These are phyloP conservation scores for Alloteropsis angusta DNA, from an alignment of 202 grass and related monocot species.

Conservation along the genomic window DNA sequence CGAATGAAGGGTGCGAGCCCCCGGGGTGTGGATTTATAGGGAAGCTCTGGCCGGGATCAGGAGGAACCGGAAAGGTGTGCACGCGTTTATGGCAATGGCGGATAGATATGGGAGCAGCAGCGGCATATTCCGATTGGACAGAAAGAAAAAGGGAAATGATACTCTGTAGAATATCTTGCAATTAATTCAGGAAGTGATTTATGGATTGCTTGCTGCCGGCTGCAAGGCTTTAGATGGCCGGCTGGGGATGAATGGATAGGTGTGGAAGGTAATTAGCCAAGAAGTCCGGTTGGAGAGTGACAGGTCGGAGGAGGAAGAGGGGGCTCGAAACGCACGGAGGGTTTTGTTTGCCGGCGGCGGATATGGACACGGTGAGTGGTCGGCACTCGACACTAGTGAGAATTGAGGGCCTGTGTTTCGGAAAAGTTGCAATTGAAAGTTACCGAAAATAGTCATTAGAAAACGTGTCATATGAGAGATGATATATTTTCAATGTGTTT, in stretches of 20 bases:
- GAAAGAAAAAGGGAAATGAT: not conserved
- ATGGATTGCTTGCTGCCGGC: constrained; percentile 13
- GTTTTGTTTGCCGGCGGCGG: no score
- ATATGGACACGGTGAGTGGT: no score
- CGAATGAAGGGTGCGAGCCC: not conserved
- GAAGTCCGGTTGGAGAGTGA: constrained; percentile 7
- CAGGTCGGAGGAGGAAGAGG: not conserved
- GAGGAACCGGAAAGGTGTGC: not conserved
- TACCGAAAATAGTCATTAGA: no score
- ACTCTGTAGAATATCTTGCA: constrained; percentile 28
- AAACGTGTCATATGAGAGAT: no score
- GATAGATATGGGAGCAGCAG: not conserved
- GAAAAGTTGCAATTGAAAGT: no score
- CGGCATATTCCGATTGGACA: constrained; percentile 20
- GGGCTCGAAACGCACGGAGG: not conserved
- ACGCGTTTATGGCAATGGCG: not conserved
- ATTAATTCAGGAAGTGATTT: constrained; percentile 12
- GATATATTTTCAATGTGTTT: no score
- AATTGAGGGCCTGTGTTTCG: no score
- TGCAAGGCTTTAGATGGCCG: not conserved
- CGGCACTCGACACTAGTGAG: no score
- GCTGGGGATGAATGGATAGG: not conserved
- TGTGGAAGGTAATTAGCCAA: constrained; percentile 23
- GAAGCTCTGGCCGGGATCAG: not conserved
- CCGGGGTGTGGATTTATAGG: constrained; percentile 37